Percentiles rank a stretch among this genome's conserved stretches.
Evolutionary conservation across 768 basidiomycete genomes (phyloP).

Genomic region (Termitomyces sp.): DNA sequence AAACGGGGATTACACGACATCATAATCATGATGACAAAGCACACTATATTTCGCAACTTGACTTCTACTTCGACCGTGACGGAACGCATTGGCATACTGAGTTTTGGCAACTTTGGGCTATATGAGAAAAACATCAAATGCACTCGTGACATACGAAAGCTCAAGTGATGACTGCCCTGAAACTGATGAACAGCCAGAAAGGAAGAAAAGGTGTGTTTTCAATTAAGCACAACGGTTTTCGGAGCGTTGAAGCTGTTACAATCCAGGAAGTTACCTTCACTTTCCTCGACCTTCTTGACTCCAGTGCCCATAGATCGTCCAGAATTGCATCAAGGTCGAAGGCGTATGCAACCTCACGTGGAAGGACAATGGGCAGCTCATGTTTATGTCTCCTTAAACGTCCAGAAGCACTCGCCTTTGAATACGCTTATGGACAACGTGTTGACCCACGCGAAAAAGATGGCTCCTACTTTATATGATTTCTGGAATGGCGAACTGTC

Average conservation of each 20-base stretch:
- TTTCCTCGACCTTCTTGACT: constrained; percentile 46
- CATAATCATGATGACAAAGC: background rate
- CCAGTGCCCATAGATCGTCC: constrained; percentile 67
- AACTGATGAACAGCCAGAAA: constrained; percentile 11
- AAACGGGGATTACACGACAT: too few species aligned
- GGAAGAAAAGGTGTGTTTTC: constrained; percentile 40
- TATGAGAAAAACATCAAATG: constrained; percentile 34
- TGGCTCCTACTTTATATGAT: constrained; percentile 45
- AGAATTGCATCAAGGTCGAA: constrained; percentile 78
- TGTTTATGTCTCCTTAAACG: constrained; percentile 64
- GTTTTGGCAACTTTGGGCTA: background rate
- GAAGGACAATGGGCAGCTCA: constrained; percentile 85
- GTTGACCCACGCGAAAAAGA: constrained; percentile 36
- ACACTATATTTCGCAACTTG: background rate
- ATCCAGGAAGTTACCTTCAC: constrained; percentile 58
- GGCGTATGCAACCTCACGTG: constrained; percentile 71
- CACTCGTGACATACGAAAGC: constrained; percentile 47
- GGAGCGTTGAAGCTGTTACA: background rate
- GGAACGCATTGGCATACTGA: background rate
- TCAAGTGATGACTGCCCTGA: constrained; percentile 42
- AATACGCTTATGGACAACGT: constrained; percentile 43
- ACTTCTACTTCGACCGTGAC: too few species aligned
- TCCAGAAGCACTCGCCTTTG: constrained; percentile 42
- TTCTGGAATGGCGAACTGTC: constrained; percentile 27
- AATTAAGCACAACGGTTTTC: background rate